These are phyloP conservation scores for Eudorina sp. DNA, from an alignment of 139 green algal species.

Conservation along the genomic window DNA sequence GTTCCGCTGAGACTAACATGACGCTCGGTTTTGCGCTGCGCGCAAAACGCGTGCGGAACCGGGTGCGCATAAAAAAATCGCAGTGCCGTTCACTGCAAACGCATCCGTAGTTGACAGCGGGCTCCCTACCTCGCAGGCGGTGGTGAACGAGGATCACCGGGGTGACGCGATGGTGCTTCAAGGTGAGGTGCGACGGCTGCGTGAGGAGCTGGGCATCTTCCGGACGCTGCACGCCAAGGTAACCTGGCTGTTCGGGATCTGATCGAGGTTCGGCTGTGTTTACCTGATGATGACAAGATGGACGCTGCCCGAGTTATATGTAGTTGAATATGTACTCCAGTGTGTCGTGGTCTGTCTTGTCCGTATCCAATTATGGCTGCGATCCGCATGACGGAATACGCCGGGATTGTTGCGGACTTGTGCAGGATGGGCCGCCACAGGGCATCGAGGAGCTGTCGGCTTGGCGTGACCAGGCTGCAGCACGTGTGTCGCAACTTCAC, in stretches of 20 bases:
- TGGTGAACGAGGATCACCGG: slow-evolving; percentile 24
- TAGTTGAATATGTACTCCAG: too few species aligned
- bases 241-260: too few species aligned
- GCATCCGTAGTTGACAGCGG: background rate
- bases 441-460: slow-evolving; percentile 16
- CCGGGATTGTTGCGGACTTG: too few species aligned
- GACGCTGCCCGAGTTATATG: too few species aligned
- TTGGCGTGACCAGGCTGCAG: slow-evolving; percentile 21
- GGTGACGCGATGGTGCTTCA: slow-evolving; percentile 8
- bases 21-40: slow-evolving; percentile 92
- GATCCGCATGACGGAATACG: too few species aligned
- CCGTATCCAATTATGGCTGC: too few species aligned
- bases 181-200: background rate
- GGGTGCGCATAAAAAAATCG: too few species aligned
- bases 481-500: background rate
- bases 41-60: slow-evolving; percentile 93
- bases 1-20: slow-evolving; percentile 84
- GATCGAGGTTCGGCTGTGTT: too few species aligned
- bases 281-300: too few species aligned
- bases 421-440: background rate
- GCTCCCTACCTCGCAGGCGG: background rate
- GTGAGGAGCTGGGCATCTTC: slow-evolving; percentile 33
- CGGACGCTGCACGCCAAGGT: slow-evolving; percentile 16
- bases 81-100: background rate
- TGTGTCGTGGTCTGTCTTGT: too few species aligned